Percentiles rank a stretch among this genome's conserved stretches.
phyloP scores from a whole-genome alignment of 768 basidiomycete genomes.

The Tricholoma hemisulphureum region DNA sequence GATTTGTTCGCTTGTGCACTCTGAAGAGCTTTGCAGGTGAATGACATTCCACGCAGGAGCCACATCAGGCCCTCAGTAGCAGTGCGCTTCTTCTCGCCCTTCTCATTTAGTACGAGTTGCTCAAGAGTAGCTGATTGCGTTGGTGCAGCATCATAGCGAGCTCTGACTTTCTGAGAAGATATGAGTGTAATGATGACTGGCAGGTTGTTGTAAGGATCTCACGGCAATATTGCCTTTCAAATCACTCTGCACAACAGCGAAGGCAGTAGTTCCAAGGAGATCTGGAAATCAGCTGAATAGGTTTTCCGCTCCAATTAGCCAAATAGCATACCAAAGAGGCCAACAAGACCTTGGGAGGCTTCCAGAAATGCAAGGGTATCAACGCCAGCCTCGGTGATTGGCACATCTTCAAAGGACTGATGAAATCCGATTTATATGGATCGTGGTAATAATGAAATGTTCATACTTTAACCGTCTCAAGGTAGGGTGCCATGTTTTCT shows the following conservation, averaged over 20 bases:
- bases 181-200: not conserved
- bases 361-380: constrained; percentile 87
- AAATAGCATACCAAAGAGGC: constrained; percentile 74
- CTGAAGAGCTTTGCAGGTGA: constrained; percentile 82
- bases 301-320: not conserved
- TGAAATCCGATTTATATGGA: constrained; percentile 1
- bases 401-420: constrained; percentile 93
- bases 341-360: constrained; percentile 84
- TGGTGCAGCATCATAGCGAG: constrained; percentile 70
- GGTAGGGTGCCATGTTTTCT: constrained; percentile 66
- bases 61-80: constrained; percentile 94
- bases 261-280: constrained; percentile 82
- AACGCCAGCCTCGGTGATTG: constrained; percentile 81
- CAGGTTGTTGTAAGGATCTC: constrained; percentile 22
- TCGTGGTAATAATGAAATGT: not conserved
- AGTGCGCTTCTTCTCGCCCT: constrained; percentile 78
- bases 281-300: constrained; percentile 42
- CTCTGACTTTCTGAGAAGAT: constrained; percentile 80
- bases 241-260: constrained; percentile 80
- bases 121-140: constrained; percentile 75
- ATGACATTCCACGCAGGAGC: constrained; percentile 87
- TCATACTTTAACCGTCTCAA: constrained; percentile 65
- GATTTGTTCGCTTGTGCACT: constrained; percentile 62
- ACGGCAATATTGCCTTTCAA: constrained; percentile 91
- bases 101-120: constrained; percentile 78